Evolutionary conservation across 805 yeast genomes (phyloP), one percentile per base, ranked within the genome.

Genomic region (Starmerella apicola): DNA sequence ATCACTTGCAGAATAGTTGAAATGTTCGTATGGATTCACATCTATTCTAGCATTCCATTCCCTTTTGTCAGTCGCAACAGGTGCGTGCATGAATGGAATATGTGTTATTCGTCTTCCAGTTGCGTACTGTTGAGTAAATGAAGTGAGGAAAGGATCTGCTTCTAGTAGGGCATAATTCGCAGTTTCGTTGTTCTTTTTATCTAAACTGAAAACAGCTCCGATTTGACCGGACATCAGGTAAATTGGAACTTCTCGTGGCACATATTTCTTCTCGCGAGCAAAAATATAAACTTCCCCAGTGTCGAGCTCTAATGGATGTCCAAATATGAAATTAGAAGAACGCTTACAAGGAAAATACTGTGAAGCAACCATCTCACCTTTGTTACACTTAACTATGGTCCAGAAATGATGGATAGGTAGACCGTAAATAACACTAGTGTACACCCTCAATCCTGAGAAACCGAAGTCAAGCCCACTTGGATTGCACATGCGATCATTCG

Each of bases 121-220:
- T 9, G 33, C 15, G 6, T 44, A 37, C 1, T 51, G 38, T 17
- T 36, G 27, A n/a, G 52, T 45, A 34, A 70, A 52, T 74, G 75
- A 71, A 39, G 68, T 67, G 3, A 55, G 58, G 25, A 69, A 61
- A 38, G 68, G 68, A 42, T 76, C 81, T 0, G 82, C 76, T n/a
- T 71, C 53, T 26, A 79, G 54, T 0, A 85, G 84, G 26, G 64
- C 49, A 3, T 77, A 43, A 0, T 83, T 80, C 4, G 43, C 52
- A 3, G 58, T 49, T 34, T 50, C 45, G 12, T 24, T 39, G 7
- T 26, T 36, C 13, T 22, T 31, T 8, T 30, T 16, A 8, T 41
- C 39, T 9, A 81, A 74, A 39, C 66, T 65, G 54, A 67, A 80
- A 2, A 79, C 48, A 0, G 76, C 84, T 5, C 86, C 88, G 2